Base-by-base conservation (phyloP, 129 eudicot genomes). In the Ambrosia trifida region DNA sequence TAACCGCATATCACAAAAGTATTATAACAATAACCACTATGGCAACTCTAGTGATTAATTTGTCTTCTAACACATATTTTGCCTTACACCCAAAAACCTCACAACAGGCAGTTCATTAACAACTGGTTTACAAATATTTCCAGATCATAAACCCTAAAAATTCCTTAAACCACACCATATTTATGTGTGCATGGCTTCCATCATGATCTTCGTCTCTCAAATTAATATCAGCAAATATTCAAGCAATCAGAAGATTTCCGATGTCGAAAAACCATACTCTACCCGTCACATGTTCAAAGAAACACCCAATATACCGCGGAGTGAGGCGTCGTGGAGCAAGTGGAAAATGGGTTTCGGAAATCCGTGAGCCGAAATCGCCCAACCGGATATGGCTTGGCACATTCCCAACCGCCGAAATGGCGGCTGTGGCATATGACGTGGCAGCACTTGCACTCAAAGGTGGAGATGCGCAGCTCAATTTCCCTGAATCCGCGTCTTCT, bases 351-450 rank as follows among this genome's bases (percentile, higher is more conserved):
- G 86, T 82, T 12, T 82, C 83, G 7, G 86, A 82, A 49, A 82
- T 82, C 63, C 86, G 86, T 17, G 86, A 82, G 80, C 86, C 86
- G 0, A 63, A 49, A 54, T 72, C 86, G 7, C 86, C 86, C 1
- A 82, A 82, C 57, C 35, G 86, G 44, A 82, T 82, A 4, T 82
- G 86, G 86, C 83, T 82, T 10, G 86, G 86, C 11, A 68, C 86
- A 13, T 82, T 73, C 66, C 77, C 83, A 16, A 82, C 80, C 8
- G 71, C 86, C 0, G 86, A 82, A 64, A 82, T 82, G 86, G 86
- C 83, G 20, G 86, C 86, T 0, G 80, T 74, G 13, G 86, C 86
- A 3, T 82, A 82, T 36, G 86, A 82, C 38, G 86, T 82, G 74
- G 86, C 86, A 67, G 86, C 83, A 7, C 70, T 78, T 5, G 80